These are phyloP conservation scores for Leptographium flavum DNA, from an alignment of 2,329 filamentous ascomycete genomes.

Conservation along the genomic window DNA sequence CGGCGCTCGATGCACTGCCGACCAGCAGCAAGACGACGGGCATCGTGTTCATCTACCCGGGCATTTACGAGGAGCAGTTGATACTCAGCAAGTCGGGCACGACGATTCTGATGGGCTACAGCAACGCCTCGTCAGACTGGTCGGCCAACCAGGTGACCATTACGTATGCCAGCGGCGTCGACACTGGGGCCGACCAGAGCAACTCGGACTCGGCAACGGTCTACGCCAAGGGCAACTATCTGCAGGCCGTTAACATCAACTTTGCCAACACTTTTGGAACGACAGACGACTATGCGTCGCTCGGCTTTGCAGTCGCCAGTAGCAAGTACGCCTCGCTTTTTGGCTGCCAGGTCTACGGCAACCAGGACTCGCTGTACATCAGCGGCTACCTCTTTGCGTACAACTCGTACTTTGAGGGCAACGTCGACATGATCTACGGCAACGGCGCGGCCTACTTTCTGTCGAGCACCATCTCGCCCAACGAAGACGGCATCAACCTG, in stretches of 20 bases:
- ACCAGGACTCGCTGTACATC: slow-evolving; percentile 32
- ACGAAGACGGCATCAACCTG: slow-evolving; percentile 3
- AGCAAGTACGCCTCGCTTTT: slow-evolving; percentile 27
- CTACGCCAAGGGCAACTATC: slow-evolving; percentile 29
- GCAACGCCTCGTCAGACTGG: slow-evolving; percentile 35
- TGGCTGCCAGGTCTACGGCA: slow-evolving; percentile 29
- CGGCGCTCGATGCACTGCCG: slow-evolving; percentile 43
- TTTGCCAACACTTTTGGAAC: slow-evolving; percentile 28
- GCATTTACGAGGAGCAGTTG: slow-evolving; percentile 47
- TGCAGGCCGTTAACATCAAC: slow-evolving; percentile 50
- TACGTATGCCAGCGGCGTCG: slow-evolving; percentile 23
- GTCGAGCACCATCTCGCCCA: slow-evolving; percentile 23
- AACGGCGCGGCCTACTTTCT: slow-evolving; percentile 29
- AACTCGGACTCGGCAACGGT: slow-evolving; percentile 36
- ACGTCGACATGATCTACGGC: slow-evolving; percentile 19
- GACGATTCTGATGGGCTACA: slow-evolving; percentile 41
- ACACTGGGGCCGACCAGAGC: slow-evolving; percentile 19
- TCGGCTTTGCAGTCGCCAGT: slow-evolving; percentile 16
- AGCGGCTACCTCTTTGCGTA: slow-evolving; percentile 2
- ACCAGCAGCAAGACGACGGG: slow-evolving; percentile 28
- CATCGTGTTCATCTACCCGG: slow-evolving; percentile 43
- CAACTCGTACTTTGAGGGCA: slow-evolving; percentile 19
- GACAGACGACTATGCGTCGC: not conserved
- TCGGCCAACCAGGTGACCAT: slow-evolving; percentile 43
- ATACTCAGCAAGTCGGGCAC: slow-evolving; percentile 26